Conservation (phyloP, 352 stramenopile genomes). For the Stramenopiles sp. region DNA sequence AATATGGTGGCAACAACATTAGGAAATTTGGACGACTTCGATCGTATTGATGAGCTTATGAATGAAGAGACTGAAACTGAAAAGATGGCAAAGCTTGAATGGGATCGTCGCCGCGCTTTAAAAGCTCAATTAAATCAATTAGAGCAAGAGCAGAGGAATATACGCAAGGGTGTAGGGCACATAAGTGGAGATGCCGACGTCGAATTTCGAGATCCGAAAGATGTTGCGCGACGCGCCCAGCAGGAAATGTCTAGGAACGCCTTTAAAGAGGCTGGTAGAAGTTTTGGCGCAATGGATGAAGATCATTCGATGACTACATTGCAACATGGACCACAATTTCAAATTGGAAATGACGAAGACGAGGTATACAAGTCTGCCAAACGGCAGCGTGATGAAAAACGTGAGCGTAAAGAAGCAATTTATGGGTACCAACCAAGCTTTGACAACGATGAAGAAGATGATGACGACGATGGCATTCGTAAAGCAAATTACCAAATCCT, state of each 20-base stretch:
- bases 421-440: background rate
- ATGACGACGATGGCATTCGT: constrained; percentile 56
- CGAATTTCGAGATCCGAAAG: background rate
- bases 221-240: background rate
- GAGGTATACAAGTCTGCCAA: background rate
- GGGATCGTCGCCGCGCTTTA: background rate
- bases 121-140: background rate
- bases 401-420: background rate
- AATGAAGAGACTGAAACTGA: background rate
- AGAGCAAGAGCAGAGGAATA: background rate
- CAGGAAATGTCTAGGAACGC: background rate
- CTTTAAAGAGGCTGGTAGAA: background rate
- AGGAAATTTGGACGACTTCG: constrained; percentile 23
- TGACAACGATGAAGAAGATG: constrained; percentile 37
- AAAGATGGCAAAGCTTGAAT: background rate
- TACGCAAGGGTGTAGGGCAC: background rate
- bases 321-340: background rate
- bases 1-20: constrained; percentile 15
- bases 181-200: background rate
- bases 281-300: background rate
- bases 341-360: background rate
- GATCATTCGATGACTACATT: background rate
- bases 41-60: background rate
- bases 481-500: constrained; percentile 82
- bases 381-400: background rate